Conservation (phyloP, 1,139 yeast species). For the Yamadazyma aaseri region DNA sequence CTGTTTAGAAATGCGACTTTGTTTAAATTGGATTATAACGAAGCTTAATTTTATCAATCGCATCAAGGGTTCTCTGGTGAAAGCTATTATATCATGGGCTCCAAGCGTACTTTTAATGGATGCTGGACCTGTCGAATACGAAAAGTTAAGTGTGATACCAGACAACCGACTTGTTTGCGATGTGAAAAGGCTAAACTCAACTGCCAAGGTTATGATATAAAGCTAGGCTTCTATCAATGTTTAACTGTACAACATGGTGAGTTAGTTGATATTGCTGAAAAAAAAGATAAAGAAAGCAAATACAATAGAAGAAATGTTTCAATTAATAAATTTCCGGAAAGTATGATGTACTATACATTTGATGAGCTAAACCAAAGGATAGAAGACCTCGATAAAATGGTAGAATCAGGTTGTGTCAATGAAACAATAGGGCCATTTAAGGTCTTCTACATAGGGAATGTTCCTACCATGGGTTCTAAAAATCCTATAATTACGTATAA, state of each 20-base stretch:
- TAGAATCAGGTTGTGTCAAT: slow-evolving; percentile 8
- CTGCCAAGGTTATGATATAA: slow-evolving; percentile 43
- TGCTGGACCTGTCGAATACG: slow-evolving; percentile 54
- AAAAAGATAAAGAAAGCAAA: slow-evolving; percentile 21
- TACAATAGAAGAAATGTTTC: slow-evolving; percentile 40
- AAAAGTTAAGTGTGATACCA: slow-evolving; percentile 51
- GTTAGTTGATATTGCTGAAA: slow-evolving; percentile 19
- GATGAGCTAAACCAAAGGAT: slow-evolving; percentile 26
- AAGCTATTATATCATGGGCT: slow-evolving; percentile 11
- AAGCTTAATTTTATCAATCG: too few relatives aligned
- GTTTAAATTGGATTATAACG: too few relatives aligned
- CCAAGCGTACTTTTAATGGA: slow-evolving; percentile 43
- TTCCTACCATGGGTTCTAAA: too few relatives aligned
- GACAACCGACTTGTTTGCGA: slow-evolving; percentile 40
- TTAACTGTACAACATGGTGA: slow-evolving; percentile 23
- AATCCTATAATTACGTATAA: neutral
- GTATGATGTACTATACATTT: slow-evolving; percentile 33
- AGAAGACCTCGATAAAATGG: slow-evolving; percentile 26
- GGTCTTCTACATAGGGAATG: too few relatives aligned
- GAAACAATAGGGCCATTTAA: slow-evolving; percentile 33
- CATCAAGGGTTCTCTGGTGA: too few relatives aligned
- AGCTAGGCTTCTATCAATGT: slow-evolving; percentile 42
- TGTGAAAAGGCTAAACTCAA: slow-evolving; percentile 41
- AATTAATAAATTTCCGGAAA: slow-evolving; percentile 32
- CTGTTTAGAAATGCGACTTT: too few relatives aligned